phyloP scores from a whole-genome alignment of 441 rosid genomes.

The Gossypium trilobum region DNA sequence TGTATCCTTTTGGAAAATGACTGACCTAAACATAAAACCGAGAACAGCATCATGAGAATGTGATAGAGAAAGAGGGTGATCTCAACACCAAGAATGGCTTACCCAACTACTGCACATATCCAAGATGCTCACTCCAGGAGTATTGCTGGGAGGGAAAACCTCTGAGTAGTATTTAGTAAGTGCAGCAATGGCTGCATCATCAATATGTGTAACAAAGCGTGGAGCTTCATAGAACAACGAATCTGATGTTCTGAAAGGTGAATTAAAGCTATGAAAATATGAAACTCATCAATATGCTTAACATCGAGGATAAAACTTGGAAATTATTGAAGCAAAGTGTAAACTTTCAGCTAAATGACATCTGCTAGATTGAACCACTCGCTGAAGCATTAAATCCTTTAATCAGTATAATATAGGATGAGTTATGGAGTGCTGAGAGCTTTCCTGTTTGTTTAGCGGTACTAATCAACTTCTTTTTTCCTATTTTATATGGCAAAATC shows the following conservation, averaged over 20 bases:
- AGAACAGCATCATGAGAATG: constrained; percentile 1
- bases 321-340: not conserved
- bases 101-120: constrained; percentile 99
- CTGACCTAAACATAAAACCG: constrained; percentile 50
- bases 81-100: constrained; percentile 20
- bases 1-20: constrained; percentile 80
- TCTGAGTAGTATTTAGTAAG: constrained; percentile 62
- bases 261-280: not conserved
- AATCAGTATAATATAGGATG: not conserved
- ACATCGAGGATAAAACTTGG: not conserved
- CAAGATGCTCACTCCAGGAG: constrained; percentile 69
- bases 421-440: not conserved
- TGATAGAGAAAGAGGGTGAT: not conserved
- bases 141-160: constrained; percentile 66
- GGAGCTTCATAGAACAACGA: constrained; percentile 64
- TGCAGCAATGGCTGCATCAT: constrained; percentile 78
- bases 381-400: not conserved
- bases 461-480: not conserved
- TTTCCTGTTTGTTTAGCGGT: not conserved
- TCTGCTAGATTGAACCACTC: not conserved
- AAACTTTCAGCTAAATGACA: not conserved
- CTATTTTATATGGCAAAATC: not conserved
- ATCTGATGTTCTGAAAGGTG: constrained; percentile 55
- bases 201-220: constrained; percentile 77
- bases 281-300: not conserved